Base-by-base conservation (phyloP, 2,329 filamentous ascomycete species). In the Phialophora macrospora region DNA sequence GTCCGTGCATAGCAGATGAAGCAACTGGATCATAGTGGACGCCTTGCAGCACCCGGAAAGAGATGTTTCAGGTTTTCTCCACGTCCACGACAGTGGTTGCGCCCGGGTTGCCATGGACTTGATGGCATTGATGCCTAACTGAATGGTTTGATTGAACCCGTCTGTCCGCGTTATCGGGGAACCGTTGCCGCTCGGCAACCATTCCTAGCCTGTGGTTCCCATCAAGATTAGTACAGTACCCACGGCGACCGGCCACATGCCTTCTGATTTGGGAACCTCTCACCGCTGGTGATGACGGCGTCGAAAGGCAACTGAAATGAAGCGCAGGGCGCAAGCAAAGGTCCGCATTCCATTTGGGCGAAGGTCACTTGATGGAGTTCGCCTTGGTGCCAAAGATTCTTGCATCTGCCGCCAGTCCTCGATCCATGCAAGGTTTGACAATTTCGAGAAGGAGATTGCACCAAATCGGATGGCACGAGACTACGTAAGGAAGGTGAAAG, bases 281-380 rank as follows among this genome's bases (percentile, higher is more conserved):
- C 38, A n/a, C 14, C 38, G 17, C 38, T 3, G 17, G 38, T 44
- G 17, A 44, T 44, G 38, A 44, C 20, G 38, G 7, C 22, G 20
- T 51, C 20, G 14, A 9, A 51, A 51, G 48, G 48, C 48, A 51
- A 51, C 48, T 17, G 48, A 51, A 51, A 51, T 28, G 48, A 51
- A 51, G 20, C 38, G 17, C 38, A 44, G 38, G 38, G 38, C 38
- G 38, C 38, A 44, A n/a, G 38, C 38, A 44, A n/a, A 6, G 38
- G n/a, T 7, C 38, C n/a, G 38, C n/a, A 8, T 6, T n/a, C 38
- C 38, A n/a, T 44, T 44, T 44, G 38, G 14, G 3, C 17, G 38
- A 51, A 24, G 48, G 24, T 26, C 48, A 51, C 20, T 26, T 51
- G 48, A 51, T 8, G 20, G 9, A 24, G 48, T 7, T 8, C 17